Conservation (phyloP, 805 yeast genomes). For the Candida odintsovae region DNA sequence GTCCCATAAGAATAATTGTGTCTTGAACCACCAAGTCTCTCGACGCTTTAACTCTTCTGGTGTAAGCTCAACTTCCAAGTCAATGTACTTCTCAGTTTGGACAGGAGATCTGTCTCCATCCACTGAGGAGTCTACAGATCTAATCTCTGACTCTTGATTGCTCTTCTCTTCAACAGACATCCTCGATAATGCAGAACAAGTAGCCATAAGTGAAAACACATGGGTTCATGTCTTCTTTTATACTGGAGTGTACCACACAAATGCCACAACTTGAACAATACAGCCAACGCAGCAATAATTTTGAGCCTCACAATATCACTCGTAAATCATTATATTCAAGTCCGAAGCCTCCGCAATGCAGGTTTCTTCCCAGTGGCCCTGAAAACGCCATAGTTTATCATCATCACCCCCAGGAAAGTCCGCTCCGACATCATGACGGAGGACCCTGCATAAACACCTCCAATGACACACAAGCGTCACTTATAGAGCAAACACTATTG, state of each 20-base stretch:
- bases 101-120: neutral
- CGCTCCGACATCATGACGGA: neutral
- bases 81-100: constrained; percentile 3
- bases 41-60: constrained; percentile 5
- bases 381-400: neutral
- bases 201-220: neutral
- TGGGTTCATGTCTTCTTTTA: neutral
- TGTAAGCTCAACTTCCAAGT: constrained; percentile 2
- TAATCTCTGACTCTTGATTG: neutral
- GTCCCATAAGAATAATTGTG: constrained; percentile 20
- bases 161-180: neutral
- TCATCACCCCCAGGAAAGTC: neutral
- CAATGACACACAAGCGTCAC: no score
- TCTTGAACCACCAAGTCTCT: constrained; percentile 3
- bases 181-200: neutral
- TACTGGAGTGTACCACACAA: no score
- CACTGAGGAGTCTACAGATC: neutral
- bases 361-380: neutral
- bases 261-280: neutral
- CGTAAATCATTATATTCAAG: no score
- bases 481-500: no score
- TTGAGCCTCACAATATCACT: neutral
- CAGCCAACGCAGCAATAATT: neutral
- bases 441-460: neutral
- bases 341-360: neutral